These are phyloP conservation scores for Crucihimalaya himalaica DNA, from an alignment of 345 rosid species.

Conservation along the genomic window DNA sequence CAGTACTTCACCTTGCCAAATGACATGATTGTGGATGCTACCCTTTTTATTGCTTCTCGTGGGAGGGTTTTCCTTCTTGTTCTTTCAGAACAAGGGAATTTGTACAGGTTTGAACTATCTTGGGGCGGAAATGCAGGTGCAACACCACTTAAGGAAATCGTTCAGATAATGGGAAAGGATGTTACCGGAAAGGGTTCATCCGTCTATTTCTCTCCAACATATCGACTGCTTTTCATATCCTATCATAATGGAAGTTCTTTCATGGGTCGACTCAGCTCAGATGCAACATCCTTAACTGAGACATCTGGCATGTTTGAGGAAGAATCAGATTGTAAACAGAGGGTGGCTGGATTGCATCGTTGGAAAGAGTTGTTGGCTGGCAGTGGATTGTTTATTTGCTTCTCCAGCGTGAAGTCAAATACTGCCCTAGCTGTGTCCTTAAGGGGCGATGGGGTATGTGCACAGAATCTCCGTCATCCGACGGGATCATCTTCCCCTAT, in stretches of 20 bases:
- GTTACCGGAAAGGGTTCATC: slow-evolving; percentile 78
- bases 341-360: slow-evolving; percentile 81
- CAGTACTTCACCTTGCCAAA: slow-evolving; percentile 86
- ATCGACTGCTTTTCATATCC: slow-evolving; percentile 76
- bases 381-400: slow-evolving; percentile 79
- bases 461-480: slow-evolving; percentile 84
- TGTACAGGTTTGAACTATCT: slow-evolving; percentile 79
- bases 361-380: slow-evolving; percentile 87
- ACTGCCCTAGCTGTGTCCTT: slow-evolving; percentile 70
- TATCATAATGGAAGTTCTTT: slow-evolving; percentile 87
- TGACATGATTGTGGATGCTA: slow-evolving; percentile 85
- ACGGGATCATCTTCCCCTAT: slow-evolving; percentile 75
- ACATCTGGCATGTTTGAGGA: slow-evolving; percentile 72
- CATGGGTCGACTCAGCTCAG: slow-evolving; percentile 69
- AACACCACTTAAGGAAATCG: slow-evolving; percentile 75
- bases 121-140: slow-evolving; percentile 80
- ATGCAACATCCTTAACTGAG: slow-evolving; percentile 67
- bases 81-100: slow-evolving; percentile 79
- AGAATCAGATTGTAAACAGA: slow-evolving; percentile 70
- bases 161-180: slow-evolving; percentile 64
- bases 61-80: slow-evolving; percentile 82
- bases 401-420: slow-evolving; percentile 75
- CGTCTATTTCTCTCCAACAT: slow-evolving; percentile 74
- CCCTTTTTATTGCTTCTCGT: slow-evolving; percentile 76
- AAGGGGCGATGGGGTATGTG: slow-evolving; percentile 59